Evolutionary conservation across 2,329 filamentous ascomycete genomes (phyloP), one percentile per base, ranked within the genome.

Genomic region (Pestalotiopsis sp.): DNA sequence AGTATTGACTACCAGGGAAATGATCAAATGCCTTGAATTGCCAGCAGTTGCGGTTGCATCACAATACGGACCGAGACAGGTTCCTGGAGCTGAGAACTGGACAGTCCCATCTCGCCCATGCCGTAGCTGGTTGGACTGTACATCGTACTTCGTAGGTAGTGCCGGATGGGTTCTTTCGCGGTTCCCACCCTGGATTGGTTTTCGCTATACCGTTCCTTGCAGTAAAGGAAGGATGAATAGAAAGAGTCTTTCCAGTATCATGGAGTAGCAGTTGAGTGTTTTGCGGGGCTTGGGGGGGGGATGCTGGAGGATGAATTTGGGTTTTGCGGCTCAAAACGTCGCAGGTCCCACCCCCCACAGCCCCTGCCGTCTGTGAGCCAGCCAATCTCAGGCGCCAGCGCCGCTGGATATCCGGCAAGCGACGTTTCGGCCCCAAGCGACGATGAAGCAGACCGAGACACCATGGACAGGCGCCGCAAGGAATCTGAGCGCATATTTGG

Each of bases 391-490:
- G 63, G n/a, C 38, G 25, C 31, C 3, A 14, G 9, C 68, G 17
- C 27, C 64, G 67, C 67, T 25, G 75, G 68, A 75, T 74, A 75
- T 78, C 76, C 79, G 74, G 77, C 77, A 77, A 70, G 69, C 69
- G 71, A 71, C 70, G 81, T 83, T 82, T 83, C 81, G 80, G 68
- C 73, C 76, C 74, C 77, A 72, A 73, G 76, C 59, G 72, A 67
- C 76, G 80, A 79, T 81, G 80, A 82, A 73, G 79, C 78, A 75
- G 78, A 76, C 78, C 77, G 73, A 79, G 77, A 79, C 77, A 72
- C 76, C 72, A 69, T 72, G 71, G 70, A 70, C 70, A 70, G 66
- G 64, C 52, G 64, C 64, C 41, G 17, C 17, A 17, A 52, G 64
- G 27, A 62, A 66, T 66, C 64, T 60, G 64, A 66, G 64, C 64